Percentiles rank a stretch among this genome's conserved stretches.
Conservation (phyloP, 805 yeast species). For the Komagataella pastoris region DNA sequence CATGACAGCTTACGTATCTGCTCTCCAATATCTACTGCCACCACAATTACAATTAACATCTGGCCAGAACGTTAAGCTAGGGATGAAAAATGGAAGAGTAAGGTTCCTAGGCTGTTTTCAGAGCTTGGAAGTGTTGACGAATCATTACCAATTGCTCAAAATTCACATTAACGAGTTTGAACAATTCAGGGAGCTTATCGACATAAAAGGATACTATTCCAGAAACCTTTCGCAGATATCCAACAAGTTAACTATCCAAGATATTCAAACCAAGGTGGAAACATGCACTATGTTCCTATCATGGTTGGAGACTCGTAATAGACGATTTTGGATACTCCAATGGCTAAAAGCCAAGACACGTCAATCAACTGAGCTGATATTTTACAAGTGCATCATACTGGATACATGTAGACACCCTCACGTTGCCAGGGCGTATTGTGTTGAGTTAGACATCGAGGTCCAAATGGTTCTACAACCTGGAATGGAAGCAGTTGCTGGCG, state of each 20-base stretch:
- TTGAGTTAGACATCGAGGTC: conserved; percentile 31
- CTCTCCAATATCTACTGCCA: not conserved
- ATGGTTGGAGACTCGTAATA: not conserved
- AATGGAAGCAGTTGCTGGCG: conserved; percentile 24
- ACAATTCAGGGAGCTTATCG: not conserved
- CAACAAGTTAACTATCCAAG: not conserved
- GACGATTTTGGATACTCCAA: not conserved
- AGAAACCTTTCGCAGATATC: not conserved
- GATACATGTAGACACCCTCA: conserved; percentile 8
- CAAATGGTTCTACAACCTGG: conserved; percentile 17
- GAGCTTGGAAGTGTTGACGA: not conserved
- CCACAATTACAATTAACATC: not conserved
- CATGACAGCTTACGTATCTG: not conserved
- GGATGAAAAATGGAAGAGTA: not conserved
- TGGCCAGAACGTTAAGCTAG: not conserved
- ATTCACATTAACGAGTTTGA: not conserved
- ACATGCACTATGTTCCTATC: not conserved
- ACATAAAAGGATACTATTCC: not conserved
- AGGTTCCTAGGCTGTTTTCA: not conserved
- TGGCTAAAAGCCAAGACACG: not conserved
- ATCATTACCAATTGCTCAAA: not conserved
- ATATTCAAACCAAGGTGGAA: not conserved
- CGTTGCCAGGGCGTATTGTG: conserved; percentile 31
- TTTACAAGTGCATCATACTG: conserved; percentile 24
- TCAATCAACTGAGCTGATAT: conserved; percentile 3